Conservation (phyloP, 352 stramenopile genomes). For the Elongisporangium prolatum region DNA sequence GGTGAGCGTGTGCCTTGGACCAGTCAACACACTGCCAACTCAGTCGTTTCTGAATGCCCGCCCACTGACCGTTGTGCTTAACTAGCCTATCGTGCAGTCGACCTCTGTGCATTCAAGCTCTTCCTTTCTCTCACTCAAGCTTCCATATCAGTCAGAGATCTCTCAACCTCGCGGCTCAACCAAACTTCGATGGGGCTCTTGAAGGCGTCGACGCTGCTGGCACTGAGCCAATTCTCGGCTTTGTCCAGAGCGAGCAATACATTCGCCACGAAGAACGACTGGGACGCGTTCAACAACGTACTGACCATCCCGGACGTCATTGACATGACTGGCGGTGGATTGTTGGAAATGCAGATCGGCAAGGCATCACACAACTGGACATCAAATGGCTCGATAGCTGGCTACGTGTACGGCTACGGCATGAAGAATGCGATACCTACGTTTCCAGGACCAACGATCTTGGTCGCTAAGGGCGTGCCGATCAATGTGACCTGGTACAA, state of each 20-base stretch:
- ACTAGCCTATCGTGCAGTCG: neutral
- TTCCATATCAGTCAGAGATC: neutral
- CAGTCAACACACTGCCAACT: neutral
- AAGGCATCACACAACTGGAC: slow-evolving; percentile 40
- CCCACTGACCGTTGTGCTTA: neutral
- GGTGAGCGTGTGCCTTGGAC: neutral
- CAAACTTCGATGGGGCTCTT: neutral
- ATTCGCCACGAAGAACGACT: slow-evolving; percentile 18
- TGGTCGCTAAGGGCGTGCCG: slow-evolving; percentile 31
- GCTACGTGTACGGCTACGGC: slow-evolving; percentile 43
- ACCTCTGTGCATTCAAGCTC: too few relatives aligned
- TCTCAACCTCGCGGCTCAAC: too few relatives aligned
- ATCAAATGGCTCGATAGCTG: slow-evolving; percentile 23
- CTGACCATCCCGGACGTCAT: slow-evolving; percentile 33
- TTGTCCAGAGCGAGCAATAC: neutral
- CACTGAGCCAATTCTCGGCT: neutral
- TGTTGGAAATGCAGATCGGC: slow-evolving; percentile 31
- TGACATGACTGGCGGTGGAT: slow-evolving; percentile 28
- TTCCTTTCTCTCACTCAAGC: neutral
- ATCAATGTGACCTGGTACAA: slow-evolving; percentile 56
- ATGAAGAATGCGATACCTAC: slow-evolving; percentile 29
- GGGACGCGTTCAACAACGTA: slow-evolving; percentile 23
- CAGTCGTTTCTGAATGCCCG: neutral
- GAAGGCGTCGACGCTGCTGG: neutral
- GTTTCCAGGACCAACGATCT: slow-evolving; percentile 44